phyloP scores from a whole-genome alignment of 2,329 filamentous ascomycete species.

The Byssothecium circinans region DNA sequence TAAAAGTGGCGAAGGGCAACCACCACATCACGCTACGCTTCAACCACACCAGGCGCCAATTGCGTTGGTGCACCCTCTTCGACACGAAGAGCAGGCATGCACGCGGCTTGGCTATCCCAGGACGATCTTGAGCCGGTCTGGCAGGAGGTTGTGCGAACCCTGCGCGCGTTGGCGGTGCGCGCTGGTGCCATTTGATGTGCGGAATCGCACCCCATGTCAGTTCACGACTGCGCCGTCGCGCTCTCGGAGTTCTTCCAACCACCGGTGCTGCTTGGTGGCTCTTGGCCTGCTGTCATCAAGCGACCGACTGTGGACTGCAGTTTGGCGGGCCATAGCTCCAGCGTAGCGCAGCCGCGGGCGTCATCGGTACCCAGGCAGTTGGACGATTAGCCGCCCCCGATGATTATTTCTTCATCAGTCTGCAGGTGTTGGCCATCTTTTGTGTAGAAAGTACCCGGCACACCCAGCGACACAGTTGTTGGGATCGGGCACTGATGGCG shows the following conservation, averaged over 20 bases:
- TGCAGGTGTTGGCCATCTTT: no score
- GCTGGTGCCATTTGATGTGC: constrained; percentile 45
- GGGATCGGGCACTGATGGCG: constrained; percentile 14
- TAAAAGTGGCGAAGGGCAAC: constrained; percentile 43
- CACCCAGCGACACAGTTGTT: no score
- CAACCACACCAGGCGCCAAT: constrained; percentile 27
- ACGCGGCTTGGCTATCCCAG: constrained; percentile 32
- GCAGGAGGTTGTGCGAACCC: constrained; percentile 33
- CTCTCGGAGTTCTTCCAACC: constrained; percentile 1
- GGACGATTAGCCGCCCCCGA: no score
- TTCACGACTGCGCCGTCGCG: background rate
- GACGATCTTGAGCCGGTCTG: constrained; percentile 38
- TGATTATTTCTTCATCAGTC: no score
- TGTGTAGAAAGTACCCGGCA: constrained; percentile 18
- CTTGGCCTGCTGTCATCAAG: constrained; percentile 5
- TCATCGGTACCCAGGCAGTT: no score
- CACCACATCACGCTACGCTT: constrained; percentile 37
- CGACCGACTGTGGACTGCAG: no score
- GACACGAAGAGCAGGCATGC: constrained; percentile 36
- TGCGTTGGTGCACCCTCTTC: constrained; percentile 30
- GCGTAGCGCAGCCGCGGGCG: constrained; percentile 5
- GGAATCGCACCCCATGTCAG: constrained; percentile 27
- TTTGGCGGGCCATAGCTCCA: no score
- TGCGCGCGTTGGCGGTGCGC: constrained; percentile 31
- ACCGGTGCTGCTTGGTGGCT: constrained; percentile 2